Base-by-base conservation (phyloP, 2,329 filamentous ascomycete species). In the Diplodia seriata region DNA sequence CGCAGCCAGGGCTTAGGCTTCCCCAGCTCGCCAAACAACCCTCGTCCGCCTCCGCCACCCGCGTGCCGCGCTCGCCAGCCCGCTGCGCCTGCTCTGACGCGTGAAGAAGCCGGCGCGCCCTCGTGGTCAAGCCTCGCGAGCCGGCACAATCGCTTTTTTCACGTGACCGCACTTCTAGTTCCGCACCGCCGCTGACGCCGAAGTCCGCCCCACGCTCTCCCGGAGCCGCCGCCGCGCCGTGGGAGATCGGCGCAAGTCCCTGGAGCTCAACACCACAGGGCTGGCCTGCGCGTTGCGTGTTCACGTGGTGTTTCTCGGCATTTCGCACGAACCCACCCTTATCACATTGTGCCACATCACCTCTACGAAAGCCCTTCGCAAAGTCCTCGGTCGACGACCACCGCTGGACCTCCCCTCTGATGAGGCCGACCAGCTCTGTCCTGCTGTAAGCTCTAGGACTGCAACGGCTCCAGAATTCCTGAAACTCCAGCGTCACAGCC, bases 21-120 rank as follows among this genome's bases (percentile, higher is more conserved):
- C 49, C 31, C 31, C 49, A 20, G 4, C 51, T 26, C 23, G 26
- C 8, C 26, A 26, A 31, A 31, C 31, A 33, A 33, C 31, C 31
- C 31, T 33, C 31, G 31, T 12, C 26, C 54, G 23, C 56, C 56
- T 12, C 26, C 54, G 23, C 56, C 56, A 38, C 56, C 56, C 56
- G 56, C 56, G 20, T 47, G 38, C 56, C 56, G 56, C 56, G 20
- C 56, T 47, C 12, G 11, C 54, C 54, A 11, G 54, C 33, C 31
- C 8, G 31, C 31, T 56, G 33, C 54, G 54, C 38, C 26, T 26
- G 26, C 26, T 4, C 26, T 11, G 56, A n/a, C 54, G 54, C 54
- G 33, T 56, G 54, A 23, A 23, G 31, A 56, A 38, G 18, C n/a
- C n/a, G 33, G 9, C 31, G 18, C 31, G 26, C 26, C 26, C 3